Base-by-base conservation (phyloP, 1,284 basidiomycete species). In the Apiotrichum gracile region DNA sequence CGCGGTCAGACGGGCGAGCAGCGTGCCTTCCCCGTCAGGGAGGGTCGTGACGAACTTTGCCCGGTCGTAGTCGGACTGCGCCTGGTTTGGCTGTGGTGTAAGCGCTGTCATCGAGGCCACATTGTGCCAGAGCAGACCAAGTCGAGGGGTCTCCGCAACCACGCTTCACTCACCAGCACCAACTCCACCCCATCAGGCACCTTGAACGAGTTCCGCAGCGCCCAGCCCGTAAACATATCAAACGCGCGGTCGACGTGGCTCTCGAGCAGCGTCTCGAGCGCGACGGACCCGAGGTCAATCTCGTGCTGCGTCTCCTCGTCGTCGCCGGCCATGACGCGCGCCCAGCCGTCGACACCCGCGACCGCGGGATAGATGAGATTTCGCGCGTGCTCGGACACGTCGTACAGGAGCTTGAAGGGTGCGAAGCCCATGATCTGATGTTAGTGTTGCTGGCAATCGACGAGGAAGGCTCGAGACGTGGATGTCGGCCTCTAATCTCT, bases 241-340 rank as follows among this genome's bases (percentile, higher is more conserved):
- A 73, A 70, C 2, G 74, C 73, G 14, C 64, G 58, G 52, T 76
- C 75, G 45, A 76, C 63, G 31, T 74, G 70, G 13, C 61, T 63
- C 51, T 73, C 73, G 3, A 76, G 55, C 40, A 76, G 58, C 5
- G 75, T 75, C 55, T 77, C 74, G n/a, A 75, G 62, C 16, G 66
- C 62, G 46, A 73, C 67, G 58, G 61, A 48, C n/a, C 68, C 70
- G n/a, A 55, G 61, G 21, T 62, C 61, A 22, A 69, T 52, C 49
- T 73, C 70, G 19, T 57, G 55, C 47, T 66, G 58, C 7, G 51
- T 45, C 34, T 62, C 63, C 1, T 58, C 44, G 3, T 61, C 52
- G 14, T 55, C 52, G 3, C 39, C 50, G 12, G 52, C 53, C 54
- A 52, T 56, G 25, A 19, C 25, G 21, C 34, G 48, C 55, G 54